Conservation (phyloP, 331 rosid species). For the Rhamnella rubrinervis region DNA sequence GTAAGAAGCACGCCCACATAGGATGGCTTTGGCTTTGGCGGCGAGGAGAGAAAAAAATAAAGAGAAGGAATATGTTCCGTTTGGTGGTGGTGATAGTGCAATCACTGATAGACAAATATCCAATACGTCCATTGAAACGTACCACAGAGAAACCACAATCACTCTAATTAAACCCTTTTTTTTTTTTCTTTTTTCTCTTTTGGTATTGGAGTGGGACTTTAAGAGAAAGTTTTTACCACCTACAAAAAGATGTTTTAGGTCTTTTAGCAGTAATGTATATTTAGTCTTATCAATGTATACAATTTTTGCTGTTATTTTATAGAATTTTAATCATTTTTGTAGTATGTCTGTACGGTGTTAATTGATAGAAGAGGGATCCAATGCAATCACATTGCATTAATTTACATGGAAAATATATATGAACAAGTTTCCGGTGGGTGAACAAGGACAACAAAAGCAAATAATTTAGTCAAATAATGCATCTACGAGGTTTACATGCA, state of each 20-base stretch:
- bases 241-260: slow-evolving; percentile 26
- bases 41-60: slow-evolving; percentile 10
- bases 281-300: no score
- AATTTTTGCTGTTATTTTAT: background rate
- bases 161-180: no score
- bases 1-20: slow-evolving; percentile 24
- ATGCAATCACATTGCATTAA: slow-evolving; percentile 1
- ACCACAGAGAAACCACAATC: slow-evolving; percentile 19
- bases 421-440: no score
- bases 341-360: background rate
- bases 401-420: background rate
- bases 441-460: no score
- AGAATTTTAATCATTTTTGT: background rate
- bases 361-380: slow-evolving; percentile 16
- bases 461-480: no score
- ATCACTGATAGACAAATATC: slow-evolving; percentile 20
- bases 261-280: no score
- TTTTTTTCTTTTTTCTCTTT: no score
- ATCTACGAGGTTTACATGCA: no score
- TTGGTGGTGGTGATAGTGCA: slow-evolving; percentile 24
- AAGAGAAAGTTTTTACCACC: slow-evolving; percentile 52
- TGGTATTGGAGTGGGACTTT: slow-evolving; percentile 23
- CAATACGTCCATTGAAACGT: slow-evolving; percentile 36
- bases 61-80: slow-evolving; percentile 52
- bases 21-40: slow-evolving; percentile 19